Conservation (phyloP, 805 yeast genomes). For the Teunomyces funiuensis region DNA sequence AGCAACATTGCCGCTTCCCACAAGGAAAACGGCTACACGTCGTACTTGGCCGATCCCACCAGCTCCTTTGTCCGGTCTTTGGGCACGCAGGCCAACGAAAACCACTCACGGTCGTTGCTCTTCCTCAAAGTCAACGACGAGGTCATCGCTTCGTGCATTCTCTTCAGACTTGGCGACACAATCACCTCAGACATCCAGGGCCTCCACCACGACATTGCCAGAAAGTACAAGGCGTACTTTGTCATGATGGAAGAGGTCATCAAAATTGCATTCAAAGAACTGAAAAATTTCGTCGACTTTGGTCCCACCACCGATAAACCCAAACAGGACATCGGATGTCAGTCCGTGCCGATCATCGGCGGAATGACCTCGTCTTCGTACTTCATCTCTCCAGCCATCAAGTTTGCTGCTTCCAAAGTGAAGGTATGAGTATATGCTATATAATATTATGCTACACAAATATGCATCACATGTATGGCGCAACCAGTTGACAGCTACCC, state of each 20-base stretch:
- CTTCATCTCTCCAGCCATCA: conserved; percentile 1
- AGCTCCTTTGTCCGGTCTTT: conserved; percentile 27
- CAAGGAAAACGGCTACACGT: conserved; percentile 34
- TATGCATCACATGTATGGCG: no score
- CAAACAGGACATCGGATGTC: conserved; percentile 41
- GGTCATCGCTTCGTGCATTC: conserved; percentile 40
- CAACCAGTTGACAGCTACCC: no score
- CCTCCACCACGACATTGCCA: conserved; percentile 37
- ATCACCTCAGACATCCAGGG: conserved; percentile 47
- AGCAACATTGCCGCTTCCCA: conserved; percentile 39
- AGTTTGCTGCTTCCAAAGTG: conserved; percentile 1
- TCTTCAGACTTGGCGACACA: conserved; percentile 44
- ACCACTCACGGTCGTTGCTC: conserved; percentile 29
- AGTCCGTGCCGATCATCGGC: conserved; percentile 37
- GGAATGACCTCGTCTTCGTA: conserved; percentile 1
- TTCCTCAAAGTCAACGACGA: conserved; percentile 38
- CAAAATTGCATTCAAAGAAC: conserved; percentile 36
- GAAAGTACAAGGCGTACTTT: conserved; percentile 42
- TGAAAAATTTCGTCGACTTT: conserved; percentile 40
- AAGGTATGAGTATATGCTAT: conserved; percentile 1
- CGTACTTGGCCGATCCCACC: conserved; percentile 35
- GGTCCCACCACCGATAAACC: conserved; percentile 48
- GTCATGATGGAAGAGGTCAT: conserved; percentile 49
- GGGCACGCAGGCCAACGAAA: conserved; percentile 22
- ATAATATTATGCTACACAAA: background rate